These are phyloP conservation scores for Uncinocarpus reesii DNA, from an alignment of 2,329 filamentous ascomycete genomes.

Conservation along the genomic window DNA sequence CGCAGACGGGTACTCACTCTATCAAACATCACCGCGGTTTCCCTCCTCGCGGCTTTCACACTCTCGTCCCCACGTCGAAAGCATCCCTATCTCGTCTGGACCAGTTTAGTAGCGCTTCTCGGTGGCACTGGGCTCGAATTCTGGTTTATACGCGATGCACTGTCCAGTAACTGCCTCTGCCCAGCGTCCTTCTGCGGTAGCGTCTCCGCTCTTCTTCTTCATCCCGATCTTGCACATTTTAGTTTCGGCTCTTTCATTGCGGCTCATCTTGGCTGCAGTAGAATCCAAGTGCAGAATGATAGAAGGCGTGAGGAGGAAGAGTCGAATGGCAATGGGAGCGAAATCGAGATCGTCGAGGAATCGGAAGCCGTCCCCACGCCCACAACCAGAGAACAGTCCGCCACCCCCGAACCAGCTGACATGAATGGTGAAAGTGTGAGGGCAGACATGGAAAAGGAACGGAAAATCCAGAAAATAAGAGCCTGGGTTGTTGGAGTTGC, in stretches of 20 bases:
- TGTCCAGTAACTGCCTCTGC: slow-evolving; percentile 6
- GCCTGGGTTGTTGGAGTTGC: slow-evolving; percentile 34
- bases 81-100: slow-evolving; percentile 88
- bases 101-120: slow-evolving; percentile 50
- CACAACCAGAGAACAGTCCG: slow-evolving; percentile 8
- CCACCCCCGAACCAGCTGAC: slow-evolving; percentile 16
- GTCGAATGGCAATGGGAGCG: slow-evolving; percentile 15
- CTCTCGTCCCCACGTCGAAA: slow-evolving; percentile 63
- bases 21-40: slow-evolving; percentile 56
- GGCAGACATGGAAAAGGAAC: slow-evolving; percentile 36
- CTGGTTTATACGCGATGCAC: slow-evolving; percentile 57
- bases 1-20: slow-evolving; percentile 57
- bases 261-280: slow-evolving; percentile 5
- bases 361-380: slow-evolving; percentile 15
- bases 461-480: slow-evolving; percentile 30
- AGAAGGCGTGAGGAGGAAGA: slow-evolving; percentile 20
- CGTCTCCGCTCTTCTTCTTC: not conserved
- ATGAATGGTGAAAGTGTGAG: slow-evolving; percentile 40
- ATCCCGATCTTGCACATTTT: not conserved
- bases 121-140: slow-evolving; percentile 50
- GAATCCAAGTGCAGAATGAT: not conserved
- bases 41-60: slow-evolving; percentile 66
- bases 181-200: slow-evolving; percentile 4
- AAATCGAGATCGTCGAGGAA: slow-evolving; percentile 18
- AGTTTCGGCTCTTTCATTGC: slow-evolving; percentile 5